Percentiles rank a stretch among this genome's conserved stretches.
phyloP scores from a whole-genome alignment of 2,329 filamentous ascomycete genomes.

The Chalara sp. region DNA sequence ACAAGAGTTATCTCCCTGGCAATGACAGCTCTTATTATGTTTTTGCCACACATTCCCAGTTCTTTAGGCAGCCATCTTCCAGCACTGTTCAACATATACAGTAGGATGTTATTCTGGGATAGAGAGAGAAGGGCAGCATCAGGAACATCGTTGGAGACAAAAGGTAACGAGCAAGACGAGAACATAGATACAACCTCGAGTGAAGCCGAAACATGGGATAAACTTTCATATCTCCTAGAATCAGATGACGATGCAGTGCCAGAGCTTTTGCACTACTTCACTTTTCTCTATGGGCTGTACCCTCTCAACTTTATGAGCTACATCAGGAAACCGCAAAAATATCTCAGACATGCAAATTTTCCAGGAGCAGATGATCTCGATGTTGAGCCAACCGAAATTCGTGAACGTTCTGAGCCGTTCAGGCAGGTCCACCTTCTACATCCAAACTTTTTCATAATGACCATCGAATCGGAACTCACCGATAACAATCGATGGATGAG shows the following conservation, averaged over 20 bases:
- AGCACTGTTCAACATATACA: constrained; percentile 75
- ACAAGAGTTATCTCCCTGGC: constrained; percentile 71
- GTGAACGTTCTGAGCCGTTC: constrained; percentile 68
- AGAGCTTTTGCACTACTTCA: constrained; percentile 70
- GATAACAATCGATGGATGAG: constrained; percentile 74
- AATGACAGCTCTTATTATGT: constrained; percentile 71
- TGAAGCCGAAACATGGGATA: constrained; percentile 53
- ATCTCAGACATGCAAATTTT: constrained; percentile 66
- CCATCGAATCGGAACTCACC: constrained; percentile 71
- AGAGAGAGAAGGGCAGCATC: constrained; percentile 17
- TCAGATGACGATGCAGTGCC: constrained; percentile 55
- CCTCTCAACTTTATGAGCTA: constrained; percentile 84
- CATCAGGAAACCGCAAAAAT: constrained; percentile 74
- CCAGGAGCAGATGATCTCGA: constrained; percentile 67
- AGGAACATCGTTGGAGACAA: not conserved
- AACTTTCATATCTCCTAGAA: constrained; percentile 53
- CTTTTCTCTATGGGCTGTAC: constrained; percentile 75
- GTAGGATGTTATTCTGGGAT: constrained; percentile 74
- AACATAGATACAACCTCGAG: constrained; percentile 30
- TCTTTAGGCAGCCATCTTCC: constrained; percentile 63
- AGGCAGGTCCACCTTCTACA: constrained; percentile 68
- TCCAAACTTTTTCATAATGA: constrained; percentile 77
- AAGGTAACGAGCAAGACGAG: constrained; percentile 9
- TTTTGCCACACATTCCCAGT: constrained; percentile 72
- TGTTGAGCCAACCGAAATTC: constrained; percentile 70